A percentile compares a stretch with the other conserved stretches of the same genome.
Conservation (phyloP, 2,329 filamentous ascomycete genomes). For the Colletotrichum kahawae region DNA sequence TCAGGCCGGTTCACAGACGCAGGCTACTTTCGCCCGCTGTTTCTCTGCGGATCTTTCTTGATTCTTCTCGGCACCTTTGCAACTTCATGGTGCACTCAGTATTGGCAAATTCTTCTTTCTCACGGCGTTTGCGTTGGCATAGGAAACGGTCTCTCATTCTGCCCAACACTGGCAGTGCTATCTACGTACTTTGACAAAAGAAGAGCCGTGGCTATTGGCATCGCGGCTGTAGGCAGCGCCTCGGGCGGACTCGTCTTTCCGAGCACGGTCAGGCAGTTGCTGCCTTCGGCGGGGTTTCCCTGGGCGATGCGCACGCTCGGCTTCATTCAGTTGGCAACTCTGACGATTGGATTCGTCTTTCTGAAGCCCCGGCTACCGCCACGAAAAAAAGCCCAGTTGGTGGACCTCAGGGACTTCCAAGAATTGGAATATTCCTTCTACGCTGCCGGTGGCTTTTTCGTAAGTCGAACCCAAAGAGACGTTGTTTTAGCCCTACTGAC, state of each 20-base stretch:
- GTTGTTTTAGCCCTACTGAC: background rate
- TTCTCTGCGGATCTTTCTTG: slow-evolving; percentile 40
- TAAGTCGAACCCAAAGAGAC: background rate
- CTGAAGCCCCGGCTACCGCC: slow-evolving; percentile 46
- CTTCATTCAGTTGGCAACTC: slow-evolving; percentile 48
- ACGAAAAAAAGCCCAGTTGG: slow-evolving; percentile 40
- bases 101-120: slow-evolving; percentile 55
- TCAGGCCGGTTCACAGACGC: slow-evolving; percentile 49
- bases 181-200: slow-evolving; percentile 65
- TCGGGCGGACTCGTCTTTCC: slow-evolving; percentile 61
- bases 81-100: slow-evolving; percentile 43
- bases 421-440: slow-evolving; percentile 31
- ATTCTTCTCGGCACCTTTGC: slow-evolving; percentile 51
- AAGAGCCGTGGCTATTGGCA: slow-evolving; percentile 61
- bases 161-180: slow-evolving; percentile 62
- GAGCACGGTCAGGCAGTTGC: slow-evolving; percentile 31
- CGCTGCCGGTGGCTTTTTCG: slow-evolving; percentile 13
- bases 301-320: slow-evolving; percentile 58
- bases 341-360: slow-evolving; percentile 40
- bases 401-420: slow-evolving; percentile 49
- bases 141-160: slow-evolving; percentile 61
- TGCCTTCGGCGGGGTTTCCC: slow-evolving; percentile 55
- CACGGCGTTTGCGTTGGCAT: slow-evolving; percentile 55
- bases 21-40: slow-evolving; percentile 43
- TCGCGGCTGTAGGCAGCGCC: slow-evolving; percentile 62